Percentiles rank a stretch among this genome's conserved stretches.
Conservation (phyloP, 768 basidiomycete species). For the Boletus reticulatus region DNA sequence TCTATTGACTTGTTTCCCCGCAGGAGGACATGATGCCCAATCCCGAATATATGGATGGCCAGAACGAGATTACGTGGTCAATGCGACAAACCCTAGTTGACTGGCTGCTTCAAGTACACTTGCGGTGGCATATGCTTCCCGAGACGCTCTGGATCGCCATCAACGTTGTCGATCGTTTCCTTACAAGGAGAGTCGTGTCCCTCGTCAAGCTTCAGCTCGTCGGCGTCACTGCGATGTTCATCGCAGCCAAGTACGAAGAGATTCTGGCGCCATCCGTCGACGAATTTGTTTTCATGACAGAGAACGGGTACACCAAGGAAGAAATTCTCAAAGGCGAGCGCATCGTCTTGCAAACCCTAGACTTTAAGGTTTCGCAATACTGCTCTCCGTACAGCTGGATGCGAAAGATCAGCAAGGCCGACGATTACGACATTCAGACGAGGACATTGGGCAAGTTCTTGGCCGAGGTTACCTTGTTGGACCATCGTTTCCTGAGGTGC, state of each 20-base stretch:
- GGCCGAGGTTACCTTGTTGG: constrained; percentile 92
- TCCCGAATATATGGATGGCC: constrained; percentile 90
- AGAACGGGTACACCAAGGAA: constrained; percentile 89
- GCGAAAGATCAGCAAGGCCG: constrained; percentile 96
- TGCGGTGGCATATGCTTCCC: constrained; percentile 98
- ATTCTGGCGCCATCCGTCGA: constrained; percentile 95
- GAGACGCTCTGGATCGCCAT: constrained; percentile 99
- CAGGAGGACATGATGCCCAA: constrained; percentile 88
- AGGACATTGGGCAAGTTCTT: constrained; percentile 96
- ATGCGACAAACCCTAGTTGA: constrained; percentile 98
- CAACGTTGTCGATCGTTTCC: constrained; percentile 93
- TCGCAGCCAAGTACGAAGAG: constrained; percentile 99
- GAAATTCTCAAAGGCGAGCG: constrained; percentile 98
- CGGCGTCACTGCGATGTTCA: constrained; percentile 98
- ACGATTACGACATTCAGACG: constrained; percentile 98
- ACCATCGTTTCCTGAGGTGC: constrained; percentile 87
- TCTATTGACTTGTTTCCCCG: constrained; percentile 21
- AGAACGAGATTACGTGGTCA: constrained; percentile 87
- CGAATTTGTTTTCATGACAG: constrained; percentile 99
- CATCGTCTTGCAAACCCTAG: constrained; percentile 92
- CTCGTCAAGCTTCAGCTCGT: constrained; percentile 93
- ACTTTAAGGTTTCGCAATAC: constrained; percentile 94
- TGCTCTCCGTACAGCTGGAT: constrained; percentile 99
- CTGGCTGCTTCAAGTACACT: constrained; percentile 97
- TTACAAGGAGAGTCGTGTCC: constrained; percentile 84